Conservation (phyloP, 2,329 filamentous ascomycete species). For the Davidsoniella virescens region DNA sequence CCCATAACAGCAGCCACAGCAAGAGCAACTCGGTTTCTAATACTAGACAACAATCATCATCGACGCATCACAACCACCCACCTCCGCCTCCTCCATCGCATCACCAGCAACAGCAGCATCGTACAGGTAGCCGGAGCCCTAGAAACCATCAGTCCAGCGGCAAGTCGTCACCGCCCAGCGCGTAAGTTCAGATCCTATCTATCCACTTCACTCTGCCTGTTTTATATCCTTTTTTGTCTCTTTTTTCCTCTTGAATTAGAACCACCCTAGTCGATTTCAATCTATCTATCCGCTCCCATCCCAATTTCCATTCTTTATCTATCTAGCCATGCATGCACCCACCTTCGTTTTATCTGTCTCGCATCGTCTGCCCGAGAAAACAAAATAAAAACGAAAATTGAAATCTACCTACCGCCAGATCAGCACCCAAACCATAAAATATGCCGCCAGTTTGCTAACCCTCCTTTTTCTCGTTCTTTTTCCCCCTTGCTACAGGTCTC, state of each 20-base stretch:
- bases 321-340: not conserved
- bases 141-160: constrained; percentile 19
- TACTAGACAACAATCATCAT: constrained; percentile 1
- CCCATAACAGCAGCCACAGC: constrained; percentile 31
- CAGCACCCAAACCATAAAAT: not conserved
- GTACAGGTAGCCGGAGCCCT: constrained; percentile 14
- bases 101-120: constrained; percentile 9
- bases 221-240: not conserved
- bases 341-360: not conserved
- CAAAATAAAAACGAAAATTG: not conserved
- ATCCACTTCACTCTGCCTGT: constrained; percentile 13
- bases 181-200: constrained; percentile 30
- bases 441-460: constrained; percentile 9
- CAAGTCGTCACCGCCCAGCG: constrained; percentile 42
- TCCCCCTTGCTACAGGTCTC: constrained; percentile 32
- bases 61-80: not conserved
- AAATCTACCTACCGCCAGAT: too few relatives aligned
- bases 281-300: not conserved
- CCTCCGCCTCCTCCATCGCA: constrained; percentile 1
- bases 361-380: not conserved
- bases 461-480: constrained; percentile 14
- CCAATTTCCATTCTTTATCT: not conserved
- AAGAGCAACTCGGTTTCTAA: not conserved
- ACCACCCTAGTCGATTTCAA: not conserved
- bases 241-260: not conserved